These are phyloP conservation scores for Ustilago crameri DNA, from an alignment of 1,284 basidiomycete species.

Conservation along the genomic window DNA sequence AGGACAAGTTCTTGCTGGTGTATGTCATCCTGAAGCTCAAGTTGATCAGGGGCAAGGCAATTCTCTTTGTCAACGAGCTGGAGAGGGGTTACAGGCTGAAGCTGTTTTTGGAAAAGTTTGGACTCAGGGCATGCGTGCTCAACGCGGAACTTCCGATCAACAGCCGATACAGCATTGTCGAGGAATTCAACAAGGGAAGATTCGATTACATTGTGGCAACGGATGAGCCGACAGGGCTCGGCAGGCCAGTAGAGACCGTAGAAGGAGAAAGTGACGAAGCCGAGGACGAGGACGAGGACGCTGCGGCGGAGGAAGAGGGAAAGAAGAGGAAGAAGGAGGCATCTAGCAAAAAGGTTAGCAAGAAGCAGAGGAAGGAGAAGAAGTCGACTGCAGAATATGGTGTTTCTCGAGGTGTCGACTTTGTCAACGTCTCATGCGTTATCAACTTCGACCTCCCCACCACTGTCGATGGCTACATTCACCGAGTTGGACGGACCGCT, in stretches of 20 bases:
- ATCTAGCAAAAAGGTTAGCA: slow-evolving; percentile 5
- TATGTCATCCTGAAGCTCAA: slow-evolving; percentile 95
- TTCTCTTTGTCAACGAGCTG: slow-evolving; percentile 96
- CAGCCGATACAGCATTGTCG: slow-evolving; percentile 94
- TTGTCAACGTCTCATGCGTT: slow-evolving; percentile 95
- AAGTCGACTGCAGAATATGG: slow-evolving; percentile 77
- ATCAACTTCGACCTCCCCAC: slow-evolving; percentile 97
- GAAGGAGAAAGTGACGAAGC: slow-evolving; percentile 1
- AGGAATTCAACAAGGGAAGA: slow-evolving; percentile 98
- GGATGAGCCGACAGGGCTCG: slow-evolving; percentile 75
- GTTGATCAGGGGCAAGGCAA: slow-evolving; percentile 93
- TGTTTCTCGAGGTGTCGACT: slow-evolving; percentile 95
- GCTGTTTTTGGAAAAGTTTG: slow-evolving; percentile 97
- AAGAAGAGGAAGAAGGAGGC: slow-evolving; percentile 39
- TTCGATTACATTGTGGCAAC: slow-evolving; percentile 99
- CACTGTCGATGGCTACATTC: slow-evolving; percentile 89
- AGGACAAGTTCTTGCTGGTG: slow-evolving; percentile 92
- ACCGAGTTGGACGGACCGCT: slow-evolving; percentile 94
- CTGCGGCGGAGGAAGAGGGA: not conserved
- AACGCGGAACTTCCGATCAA: slow-evolving; percentile 96
- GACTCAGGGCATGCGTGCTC: slow-evolving; percentile 93
- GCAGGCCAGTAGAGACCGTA: slow-evolving; percentile 39
- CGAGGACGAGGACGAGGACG: slow-evolving; percentile 13
- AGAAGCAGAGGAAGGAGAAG: slow-evolving; percentile 14
- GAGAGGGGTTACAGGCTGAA: slow-evolving; percentile 94